Evolutionary conservation across 73 alveolate species (phyloP), one percentile per base, ranked within the genome.

Genomic region (Stentor coeruleus): DNA sequence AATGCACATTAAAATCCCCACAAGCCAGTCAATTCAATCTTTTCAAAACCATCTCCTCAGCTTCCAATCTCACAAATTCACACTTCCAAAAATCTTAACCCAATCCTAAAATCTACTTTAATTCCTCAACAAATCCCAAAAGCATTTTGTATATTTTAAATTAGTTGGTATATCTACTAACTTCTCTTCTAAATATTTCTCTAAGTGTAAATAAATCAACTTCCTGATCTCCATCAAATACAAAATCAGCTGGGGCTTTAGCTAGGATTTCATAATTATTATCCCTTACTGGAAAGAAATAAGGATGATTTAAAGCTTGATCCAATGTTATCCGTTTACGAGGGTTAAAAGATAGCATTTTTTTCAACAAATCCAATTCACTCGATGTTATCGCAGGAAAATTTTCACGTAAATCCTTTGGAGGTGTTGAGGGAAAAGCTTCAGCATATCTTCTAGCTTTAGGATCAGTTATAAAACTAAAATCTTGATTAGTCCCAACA

Each of bases 391-490:
- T 86, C 2, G 89, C 95, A 11, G 96, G 96, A 84, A 81, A 95
- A 35, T 85, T 83, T 28, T 84, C 87, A 74, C 59, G 76, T 42
- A 96, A 88, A 57, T 88, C 92, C 66, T 74, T 85, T 59, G 87
- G 88, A 42, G 81, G 84, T 55, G 83, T 88, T 59, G 77, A 59
- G 49, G 92, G 91, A 82, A 95, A 91, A 26, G 95, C 83, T 59
- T 93, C 88, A 38, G 93, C 86, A 85, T 96, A 96, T 38, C 93
- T 94, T 2, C 88, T 86, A 14, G 97, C 99, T 77, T 92, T 93
- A 31, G 87, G 88, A 81, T 91, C 98, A 74, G 98, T 89, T 0
- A 96, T 93, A 87, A 93, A 96, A 11, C 72, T 40, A 14, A 37
- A 40, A 33, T 75, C 83, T 15, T 93, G 95, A 73, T 95, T 97